Base-by-base conservation (phyloP, 441 rosid species). In the Adansonia grandidieri region DNA sequence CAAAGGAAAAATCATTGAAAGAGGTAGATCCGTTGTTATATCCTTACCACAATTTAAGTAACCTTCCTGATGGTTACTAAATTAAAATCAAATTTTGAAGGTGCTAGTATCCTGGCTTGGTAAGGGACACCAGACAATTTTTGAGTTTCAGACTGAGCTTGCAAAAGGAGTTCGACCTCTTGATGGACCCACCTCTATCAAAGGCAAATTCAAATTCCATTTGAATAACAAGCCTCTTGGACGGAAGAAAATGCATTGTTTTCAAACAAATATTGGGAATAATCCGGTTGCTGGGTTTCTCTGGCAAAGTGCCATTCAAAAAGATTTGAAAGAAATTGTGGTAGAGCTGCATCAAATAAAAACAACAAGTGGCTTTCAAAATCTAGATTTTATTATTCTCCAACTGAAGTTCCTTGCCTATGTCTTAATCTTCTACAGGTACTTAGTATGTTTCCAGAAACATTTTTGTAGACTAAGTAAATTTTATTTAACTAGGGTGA, bases 381-480 rank as follows among this genome's bases (percentile, higher is more conserved):
- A 87, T 79, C 76, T 87, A 44, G 81, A 82, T 56, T 78, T 88
- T 64, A 60, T 85, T 9, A 68, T 88, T 75, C 85, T 80, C 81
- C 87, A 85, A 71, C 74, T 93, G 71, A 92, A 91, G 79, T 91
- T 95, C 80, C 88, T 92, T 69, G 86, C 86, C 15, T 92, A 92
- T 85, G 87, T 95, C 72, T 79, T 93, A 79, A 84, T 85, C 80
- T 89, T 91, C 81, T 91, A 93, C 82, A 85, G 97, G 98, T 95
- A 91, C 64, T 14, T 65, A 80, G 37, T 53, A 54, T 57, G 40
- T 71, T 81, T 80, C 57, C 51, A 64, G 61, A 10, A 79, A 77
- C 8, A 2, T 13, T 66, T 81, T 32, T 71, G 42, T 1, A 45
- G 57, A 37, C 19, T 2, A 44, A 14, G 28, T 32, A n/a, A 40